Conservation (phyloP, 179 eudicot species). For the Sideroxylon spinosum region DNA sequence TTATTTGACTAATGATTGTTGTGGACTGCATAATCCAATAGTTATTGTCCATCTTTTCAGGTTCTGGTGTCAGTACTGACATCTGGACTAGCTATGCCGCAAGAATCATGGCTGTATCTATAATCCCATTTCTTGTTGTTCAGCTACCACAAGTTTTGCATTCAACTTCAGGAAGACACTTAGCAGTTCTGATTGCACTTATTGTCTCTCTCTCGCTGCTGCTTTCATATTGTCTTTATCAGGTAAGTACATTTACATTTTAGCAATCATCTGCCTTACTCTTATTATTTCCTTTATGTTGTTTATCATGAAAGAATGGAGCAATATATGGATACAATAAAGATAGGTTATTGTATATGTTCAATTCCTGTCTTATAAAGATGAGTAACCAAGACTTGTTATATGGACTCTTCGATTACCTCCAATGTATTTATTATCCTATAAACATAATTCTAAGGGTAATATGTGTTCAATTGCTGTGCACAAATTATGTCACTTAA, state of each 20-base stretch:
- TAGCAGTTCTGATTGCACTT: constrained; percentile 40
- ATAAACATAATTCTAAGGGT: too few species aligned
- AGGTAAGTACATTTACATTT: constrained; percentile 19
- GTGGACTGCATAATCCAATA: background rate
- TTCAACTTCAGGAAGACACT: constrained; percentile 38
- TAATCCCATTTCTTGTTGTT: constrained; percentile 36
- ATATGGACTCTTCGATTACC: too few species aligned
- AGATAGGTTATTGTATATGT: too few species aligned
- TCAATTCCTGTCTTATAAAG: too few species aligned
- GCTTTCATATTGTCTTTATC: constrained; percentile 42
- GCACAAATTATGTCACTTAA: too few species aligned
- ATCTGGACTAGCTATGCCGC: constrained; percentile 48
- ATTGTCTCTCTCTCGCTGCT: constrained; percentile 32
- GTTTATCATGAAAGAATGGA: background rate
- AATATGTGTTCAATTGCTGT: too few species aligned
- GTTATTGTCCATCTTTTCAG: constrained; percentile 19
- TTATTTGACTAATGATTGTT: background rate
- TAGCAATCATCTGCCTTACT: background rate
- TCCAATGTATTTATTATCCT: too few species aligned
- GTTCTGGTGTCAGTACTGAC: constrained; percentile 40
- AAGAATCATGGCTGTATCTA: constrained; percentile 40
- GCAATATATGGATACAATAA: background rate
- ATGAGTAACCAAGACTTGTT: too few species aligned
- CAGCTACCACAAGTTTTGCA: constrained; percentile 33
- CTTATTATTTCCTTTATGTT: background rate